Percentiles rank a stretch among this genome's conserved stretches.
These are phyloP conservation scores for Exserohilum turcica DNA, from an alignment of 2,329 filamentous ascomycete species.

Conservation along the genomic window DNA sequence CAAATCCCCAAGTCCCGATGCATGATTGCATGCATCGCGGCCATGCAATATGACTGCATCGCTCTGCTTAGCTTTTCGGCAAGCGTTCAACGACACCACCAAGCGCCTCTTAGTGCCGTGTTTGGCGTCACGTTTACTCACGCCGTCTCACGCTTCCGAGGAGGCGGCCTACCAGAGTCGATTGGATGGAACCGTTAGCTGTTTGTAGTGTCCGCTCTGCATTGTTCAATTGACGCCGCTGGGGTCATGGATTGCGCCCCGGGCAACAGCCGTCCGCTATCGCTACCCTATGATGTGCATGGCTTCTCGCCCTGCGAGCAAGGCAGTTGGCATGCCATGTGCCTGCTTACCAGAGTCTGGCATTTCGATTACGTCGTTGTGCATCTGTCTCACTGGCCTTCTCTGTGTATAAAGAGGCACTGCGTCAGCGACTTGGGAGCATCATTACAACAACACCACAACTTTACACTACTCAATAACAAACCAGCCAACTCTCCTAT, in stretches of 20 bases:
- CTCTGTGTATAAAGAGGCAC: conserved; percentile 28
- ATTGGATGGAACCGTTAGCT: conserved; percentile 25
- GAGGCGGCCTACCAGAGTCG: conserved; percentile 5
- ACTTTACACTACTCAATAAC: conserved; percentile 3
- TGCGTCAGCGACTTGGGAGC: conserved; percentile 7
- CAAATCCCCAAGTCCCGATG: conserved; percentile 1
- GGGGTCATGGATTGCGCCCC: conserved; percentile 11
- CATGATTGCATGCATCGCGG: conserved; percentile 4
- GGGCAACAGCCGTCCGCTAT: conserved; percentile 6
- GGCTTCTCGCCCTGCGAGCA: background rate
- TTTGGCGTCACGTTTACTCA: conserved; percentile 22
- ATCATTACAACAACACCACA: conserved; percentile 24
- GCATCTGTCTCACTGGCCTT: conserved; percentile 10
- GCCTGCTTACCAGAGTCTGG: conserved; percentile 3
- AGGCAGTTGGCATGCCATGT: background rate
- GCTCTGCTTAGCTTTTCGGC: conserved; percentile 7
- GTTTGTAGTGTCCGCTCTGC: background rate
- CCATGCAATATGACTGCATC: conserved; percentile 13
- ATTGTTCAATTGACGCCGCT: conserved; percentile 9
- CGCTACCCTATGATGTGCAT: conserved; percentile 5
- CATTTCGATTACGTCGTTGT: conserved; percentile 34
- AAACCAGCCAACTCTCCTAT: conserved; percentile 3
- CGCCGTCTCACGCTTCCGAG: conserved; percentile 17
- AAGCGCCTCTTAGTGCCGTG: conserved; percentile 13
- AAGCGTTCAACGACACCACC: conserved; percentile 10